Evolutionary conservation across 1,284 basidiomycete species (phyloP).

Genomic region (Pseudozyma pruni): DNA sequence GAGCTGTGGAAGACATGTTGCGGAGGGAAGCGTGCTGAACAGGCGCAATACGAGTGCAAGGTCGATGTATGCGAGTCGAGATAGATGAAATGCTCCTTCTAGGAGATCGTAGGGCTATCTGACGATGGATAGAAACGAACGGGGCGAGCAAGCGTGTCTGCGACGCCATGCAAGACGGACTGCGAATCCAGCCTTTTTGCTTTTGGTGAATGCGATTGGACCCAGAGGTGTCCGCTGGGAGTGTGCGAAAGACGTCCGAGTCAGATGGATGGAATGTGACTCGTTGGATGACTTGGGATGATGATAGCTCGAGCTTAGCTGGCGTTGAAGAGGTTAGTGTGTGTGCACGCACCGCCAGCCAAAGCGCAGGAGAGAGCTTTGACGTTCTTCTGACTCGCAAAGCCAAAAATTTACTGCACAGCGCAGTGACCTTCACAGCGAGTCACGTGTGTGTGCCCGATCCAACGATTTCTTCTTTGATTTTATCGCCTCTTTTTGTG

Average conservation of each 20-base stretch:
- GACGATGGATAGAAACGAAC: conserved; percentile 13
- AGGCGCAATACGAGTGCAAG: too few relatives aligned
- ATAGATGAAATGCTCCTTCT: too few relatives aligned
- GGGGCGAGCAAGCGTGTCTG: conserved; percentile 10
- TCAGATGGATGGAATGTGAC: not conserved
- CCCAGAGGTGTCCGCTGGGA: not conserved
- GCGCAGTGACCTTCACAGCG: too few relatives aligned
- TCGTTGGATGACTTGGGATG: not conserved
- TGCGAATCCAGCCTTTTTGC: conserved; percentile 4
- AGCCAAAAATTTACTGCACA: too few relatives aligned
- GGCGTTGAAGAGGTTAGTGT: too few relatives aligned
- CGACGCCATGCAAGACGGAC: conserved; percentile 36
- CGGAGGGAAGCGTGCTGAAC: too few relatives aligned
- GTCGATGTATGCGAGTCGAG: too few relatives aligned
- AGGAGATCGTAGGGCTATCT: conserved; percentile 1
- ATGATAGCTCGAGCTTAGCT: too few relatives aligned
- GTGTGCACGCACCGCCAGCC: conserved; percentile 1
- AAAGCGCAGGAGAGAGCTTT: not conserved
- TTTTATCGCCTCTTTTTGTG: not conserved
- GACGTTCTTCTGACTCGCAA: not conserved
- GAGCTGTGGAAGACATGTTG: conserved; percentile 39
- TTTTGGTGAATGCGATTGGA: not conserved
- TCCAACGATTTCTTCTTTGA: not conserved
- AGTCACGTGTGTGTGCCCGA: not conserved
- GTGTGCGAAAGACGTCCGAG: not conserved